Percentiles rank a stretch among this genome's conserved stretches.
Conservation (phyloP, 306 rosid species). For the Pyrus betulifolia region DNA sequence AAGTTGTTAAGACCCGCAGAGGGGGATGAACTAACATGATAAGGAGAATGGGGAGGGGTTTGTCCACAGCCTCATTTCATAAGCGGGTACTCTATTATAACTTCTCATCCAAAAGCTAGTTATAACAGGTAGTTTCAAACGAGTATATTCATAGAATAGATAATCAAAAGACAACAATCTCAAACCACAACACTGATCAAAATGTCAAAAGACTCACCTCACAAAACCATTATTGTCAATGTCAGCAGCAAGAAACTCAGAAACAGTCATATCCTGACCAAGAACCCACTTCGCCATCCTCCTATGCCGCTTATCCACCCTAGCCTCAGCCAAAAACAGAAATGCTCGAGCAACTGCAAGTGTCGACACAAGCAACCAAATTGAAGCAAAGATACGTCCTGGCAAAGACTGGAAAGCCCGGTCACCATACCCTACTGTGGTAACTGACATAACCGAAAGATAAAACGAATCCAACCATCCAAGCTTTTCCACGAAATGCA, state of each 20-base stretch:
- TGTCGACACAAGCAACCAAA: conserved; percentile 93
- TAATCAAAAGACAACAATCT: neutral
- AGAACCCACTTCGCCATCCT: conserved; percentile 95
- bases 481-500: conserved; percentile 83
- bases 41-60: neutral
- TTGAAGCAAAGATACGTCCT: conserved; percentile 80
- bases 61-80: neutral
- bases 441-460: conserved; percentile 95
- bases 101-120: neutral
- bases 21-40: neutral
- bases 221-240: conserved; percentile 89
- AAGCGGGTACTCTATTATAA: neutral
- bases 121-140: too few relatives aligned
- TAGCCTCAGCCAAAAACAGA: conserved; percentile 90
- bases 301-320: conserved; percentile 94
- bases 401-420: conserved; percentile 61
- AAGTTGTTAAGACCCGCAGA: neutral
- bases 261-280: conserved; percentile 88
- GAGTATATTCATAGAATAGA: neutral
- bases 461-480: conserved; percentile 92
- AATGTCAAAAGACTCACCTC: conserved; percentile 39
- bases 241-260: conserved; percentile 95
- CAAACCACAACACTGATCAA: neutral
- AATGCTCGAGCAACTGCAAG: conserved; percentile 90
- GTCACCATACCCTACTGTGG: conserved; percentile 94